Evolutionary conservation across 176 grass and related monocot species (phyloP).

Genomic region (Aegilops umbellulata): DNA sequence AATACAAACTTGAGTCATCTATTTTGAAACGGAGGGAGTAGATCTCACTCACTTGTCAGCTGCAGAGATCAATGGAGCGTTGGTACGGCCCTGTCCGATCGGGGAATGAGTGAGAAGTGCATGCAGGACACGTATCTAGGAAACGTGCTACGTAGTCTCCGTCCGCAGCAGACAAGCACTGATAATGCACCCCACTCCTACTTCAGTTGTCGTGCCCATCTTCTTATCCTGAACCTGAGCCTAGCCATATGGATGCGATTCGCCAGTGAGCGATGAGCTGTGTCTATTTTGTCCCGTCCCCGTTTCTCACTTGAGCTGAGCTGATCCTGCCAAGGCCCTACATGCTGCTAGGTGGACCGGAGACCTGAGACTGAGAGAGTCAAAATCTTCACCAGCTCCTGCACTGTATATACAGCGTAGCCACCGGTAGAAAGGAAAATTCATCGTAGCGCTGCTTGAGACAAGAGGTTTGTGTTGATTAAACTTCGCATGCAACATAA

Average conservation of each 20-base stretch:
- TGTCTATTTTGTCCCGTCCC: not conserved
- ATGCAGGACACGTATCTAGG: not conserved
- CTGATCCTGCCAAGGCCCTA: not conserved
- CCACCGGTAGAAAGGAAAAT: not conserved
- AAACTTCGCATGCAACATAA: not conserved
- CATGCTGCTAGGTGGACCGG: not conserved
- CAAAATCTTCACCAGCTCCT: not conserved
- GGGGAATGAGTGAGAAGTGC: too few species aligned
- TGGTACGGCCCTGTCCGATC: not conserved
- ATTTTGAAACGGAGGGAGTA: too few species aligned
- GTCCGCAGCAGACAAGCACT: too few species aligned
- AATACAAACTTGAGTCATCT: too few species aligned
- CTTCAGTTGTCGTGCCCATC: not conserved
- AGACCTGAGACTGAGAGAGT: too few species aligned
- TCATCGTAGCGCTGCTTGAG: too few species aligned
- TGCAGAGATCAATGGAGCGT: not conserved
- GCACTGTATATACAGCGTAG: too few species aligned
- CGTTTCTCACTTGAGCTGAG: not conserved
- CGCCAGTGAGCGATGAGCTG: not conserved
- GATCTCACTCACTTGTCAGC: conserved; percentile 9
- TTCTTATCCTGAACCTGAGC: not conserved
- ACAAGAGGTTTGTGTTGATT: too few species aligned
- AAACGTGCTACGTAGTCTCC: not conserved
- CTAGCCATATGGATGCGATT: not conserved
- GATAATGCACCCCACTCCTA: too few species aligned